A percentile compares a stretch with the other conserved stretches of the same genome.
These are phyloP conservation scores for Pythium sp. DNA, from an alignment of 352 stramenopile genomes.

Conservation along the genomic window DNA sequence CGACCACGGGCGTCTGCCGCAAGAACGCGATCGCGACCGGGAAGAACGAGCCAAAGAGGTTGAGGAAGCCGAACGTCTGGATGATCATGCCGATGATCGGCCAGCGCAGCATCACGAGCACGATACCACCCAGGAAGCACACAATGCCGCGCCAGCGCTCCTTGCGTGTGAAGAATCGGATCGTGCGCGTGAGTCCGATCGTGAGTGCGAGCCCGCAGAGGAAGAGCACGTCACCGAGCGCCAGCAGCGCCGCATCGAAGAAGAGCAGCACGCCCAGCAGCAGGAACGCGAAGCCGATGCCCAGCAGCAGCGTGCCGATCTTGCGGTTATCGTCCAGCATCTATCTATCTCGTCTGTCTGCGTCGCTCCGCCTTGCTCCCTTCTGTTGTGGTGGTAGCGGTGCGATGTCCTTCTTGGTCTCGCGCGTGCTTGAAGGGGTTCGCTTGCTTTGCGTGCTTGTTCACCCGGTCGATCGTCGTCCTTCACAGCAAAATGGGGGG, in stretches of 20 bases:
- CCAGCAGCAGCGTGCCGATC: constrained; percentile 93
- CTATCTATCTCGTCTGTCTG: constrained; percentile 25
- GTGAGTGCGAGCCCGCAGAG: constrained; percentile 92
- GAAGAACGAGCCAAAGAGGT: constrained; percentile 97
- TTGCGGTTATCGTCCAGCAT: constrained; percentile 95
- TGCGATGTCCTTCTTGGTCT: too few relatives aligned
- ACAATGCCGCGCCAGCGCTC: constrained; percentile 93
- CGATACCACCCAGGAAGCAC: constrained; percentile 92
- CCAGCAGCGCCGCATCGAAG: constrained; percentile 93
- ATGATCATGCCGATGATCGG: constrained; percentile 92
- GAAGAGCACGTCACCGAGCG: constrained; percentile 93
- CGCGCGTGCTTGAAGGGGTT: too few relatives aligned
- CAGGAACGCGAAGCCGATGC: constrained; percentile 90
- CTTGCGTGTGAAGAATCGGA: constrained; percentile 93
- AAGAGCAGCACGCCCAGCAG: constrained; percentile 94
- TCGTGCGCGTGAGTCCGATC: constrained; percentile 90
- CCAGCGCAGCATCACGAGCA: constrained; percentile 91
- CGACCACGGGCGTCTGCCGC: constrained; percentile 90
- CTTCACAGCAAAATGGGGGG: background rate
- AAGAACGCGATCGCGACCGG: constrained; percentile 92
- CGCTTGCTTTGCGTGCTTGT: background rate
- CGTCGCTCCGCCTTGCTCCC: background rate
- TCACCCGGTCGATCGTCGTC: background rate
- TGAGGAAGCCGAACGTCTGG: constrained; percentile 93
- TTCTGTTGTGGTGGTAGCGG: background rate